These are phyloP conservation scores for Cystobasidium sp. DNA, from an alignment of 1,284 basidiomycete genomes.

Conservation along the genomic window DNA sequence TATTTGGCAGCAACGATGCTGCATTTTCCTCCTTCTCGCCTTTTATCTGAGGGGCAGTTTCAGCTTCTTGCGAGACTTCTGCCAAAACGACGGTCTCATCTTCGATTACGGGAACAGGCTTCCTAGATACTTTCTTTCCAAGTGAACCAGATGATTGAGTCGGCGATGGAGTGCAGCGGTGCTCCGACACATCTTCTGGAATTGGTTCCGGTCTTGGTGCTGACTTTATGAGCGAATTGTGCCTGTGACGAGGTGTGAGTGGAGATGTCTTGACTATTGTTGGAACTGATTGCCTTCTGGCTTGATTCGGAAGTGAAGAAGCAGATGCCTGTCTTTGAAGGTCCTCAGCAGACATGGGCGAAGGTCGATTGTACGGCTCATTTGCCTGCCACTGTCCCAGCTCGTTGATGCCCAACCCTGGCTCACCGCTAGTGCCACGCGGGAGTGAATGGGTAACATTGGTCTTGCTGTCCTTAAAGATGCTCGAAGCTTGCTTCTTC, in stretches of 20 bases:
- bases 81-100: background rate
- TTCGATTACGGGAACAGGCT: background rate
- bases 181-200: background rate
- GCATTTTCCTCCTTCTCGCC: too few relatives aligned
- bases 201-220: background rate
- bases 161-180: conserved; percentile 1
- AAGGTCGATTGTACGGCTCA: too few relatives aligned
- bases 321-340: too few relatives aligned
- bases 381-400: too few relatives aligned
- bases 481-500: background rate
- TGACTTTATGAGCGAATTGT: background rate
- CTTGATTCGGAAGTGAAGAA: background rate
- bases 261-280: conserved; percentile 36
- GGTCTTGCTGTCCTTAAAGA: background rate
- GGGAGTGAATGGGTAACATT: background rate
- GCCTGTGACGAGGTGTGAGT: conserved; percentile 4
- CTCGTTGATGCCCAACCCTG: too few relatives aligned
- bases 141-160: background rate
- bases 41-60: background rate
- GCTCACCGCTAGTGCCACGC: background rate
- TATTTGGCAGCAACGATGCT: too few relatives aligned
- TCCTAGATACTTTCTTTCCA: conserved; percentile 2
- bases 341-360: too few relatives aligned
- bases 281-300: background rate
- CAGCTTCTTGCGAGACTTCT: background rate